Evolutionary conservation across 495 filamentous ascomycete genomes (phyloP).

Genomic region (Achaetomiella virescens): DNA sequence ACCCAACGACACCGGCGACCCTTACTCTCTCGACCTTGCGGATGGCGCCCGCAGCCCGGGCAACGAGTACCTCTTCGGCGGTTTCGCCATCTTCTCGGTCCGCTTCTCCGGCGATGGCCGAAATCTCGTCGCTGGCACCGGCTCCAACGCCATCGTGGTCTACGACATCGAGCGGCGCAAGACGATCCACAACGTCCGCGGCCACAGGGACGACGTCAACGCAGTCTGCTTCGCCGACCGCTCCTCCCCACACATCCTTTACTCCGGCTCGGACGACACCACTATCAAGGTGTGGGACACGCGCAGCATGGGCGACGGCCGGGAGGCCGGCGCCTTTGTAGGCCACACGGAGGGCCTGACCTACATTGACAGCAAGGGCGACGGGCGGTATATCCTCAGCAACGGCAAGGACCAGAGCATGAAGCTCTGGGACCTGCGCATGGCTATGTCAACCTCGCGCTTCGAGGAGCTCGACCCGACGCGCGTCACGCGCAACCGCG

Average conservation of each 20-base stretch:
- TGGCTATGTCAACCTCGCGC: slow-evolving; percentile 64
- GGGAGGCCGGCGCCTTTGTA: slow-evolving; percentile 86
- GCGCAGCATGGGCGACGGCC: slow-evolving; percentile 76
- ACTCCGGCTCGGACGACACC: slow-evolving; percentile 91
- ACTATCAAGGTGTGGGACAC: slow-evolving; percentile 97
- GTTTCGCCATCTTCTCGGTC: slow-evolving; percentile 74
- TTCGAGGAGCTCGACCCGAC: slow-evolving; percentile 47
- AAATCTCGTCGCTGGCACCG: slow-evolving; percentile 85
- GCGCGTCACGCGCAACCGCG: slow-evolving; percentile 39
- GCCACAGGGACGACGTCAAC: slow-evolving; percentile 87
- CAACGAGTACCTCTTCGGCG: slow-evolving; percentile 28
- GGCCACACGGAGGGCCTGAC: slow-evolving; percentile 93
- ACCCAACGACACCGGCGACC: slow-evolving; percentile 70
- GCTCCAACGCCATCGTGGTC: slow-evolving; percentile 72
- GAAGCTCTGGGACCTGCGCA: slow-evolving; percentile 94
- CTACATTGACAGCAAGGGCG: slow-evolving; percentile 93
- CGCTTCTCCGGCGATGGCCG: slow-evolving; percentile 90
- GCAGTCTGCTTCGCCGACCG: slow-evolving; percentile 93
- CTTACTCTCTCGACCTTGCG: slow-evolving; percentile 66
- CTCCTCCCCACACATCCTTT: slow-evolving; percentile 86
- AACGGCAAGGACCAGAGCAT: slow-evolving; percentile 96
- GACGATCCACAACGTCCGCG: slow-evolving; percentile 65
- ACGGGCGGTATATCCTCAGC: slow-evolving; percentile 87
- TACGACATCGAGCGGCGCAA: slow-evolving; percentile 81
- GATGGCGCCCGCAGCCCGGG: slow-evolving; percentile 33